Percentiles rank a stretch among this genome's conserved stretches.
phyloP scores from a whole-genome alignment of 192 early-diverging fungal genomes.

The Coemansia sp. region DNA sequence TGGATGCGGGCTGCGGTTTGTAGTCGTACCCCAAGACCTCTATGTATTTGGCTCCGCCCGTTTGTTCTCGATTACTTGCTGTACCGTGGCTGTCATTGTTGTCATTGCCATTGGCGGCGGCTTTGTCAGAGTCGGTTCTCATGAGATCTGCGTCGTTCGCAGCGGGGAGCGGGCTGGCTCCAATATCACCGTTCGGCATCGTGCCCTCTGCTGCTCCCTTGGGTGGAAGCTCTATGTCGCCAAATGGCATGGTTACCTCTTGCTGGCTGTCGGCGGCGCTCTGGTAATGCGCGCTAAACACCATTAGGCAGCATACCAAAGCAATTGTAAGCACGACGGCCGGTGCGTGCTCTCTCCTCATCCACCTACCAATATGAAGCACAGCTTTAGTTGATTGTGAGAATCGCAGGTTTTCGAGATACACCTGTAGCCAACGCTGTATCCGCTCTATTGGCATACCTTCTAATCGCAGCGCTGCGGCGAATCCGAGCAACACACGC shows the following conservation, averaged over 20 bases:
- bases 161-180: background rate
- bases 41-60: conserved; percentile 10
- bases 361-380: background rate
- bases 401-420: background rate
- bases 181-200: background rate
- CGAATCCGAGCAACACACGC: conserved; percentile 9
- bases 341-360: conserved; percentile 13
- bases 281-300: background rate
- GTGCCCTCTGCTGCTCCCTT: background rate
- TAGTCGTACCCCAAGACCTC: conserved; percentile 37
- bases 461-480: conserved; percentile 11
- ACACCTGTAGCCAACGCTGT: background rate
- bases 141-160: background rate
- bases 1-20: conserved; percentile 20
- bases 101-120: background rate
- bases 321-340: conserved; percentile 3
- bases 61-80: background rate
- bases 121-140: background rate
- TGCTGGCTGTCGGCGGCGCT: background rate
- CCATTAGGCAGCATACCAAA: conserved; percentile 9
- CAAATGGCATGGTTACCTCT: background rate
- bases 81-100: background rate
- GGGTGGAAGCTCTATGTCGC: background rate
- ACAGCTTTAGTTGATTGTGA: background rate
- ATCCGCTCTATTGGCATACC: conserved; percentile 6